These are phyloP conservation scores for Leptographium galeiforme DNA, from an alignment of 2,329 filamentous ascomycete species.

Conservation along the genomic window DNA sequence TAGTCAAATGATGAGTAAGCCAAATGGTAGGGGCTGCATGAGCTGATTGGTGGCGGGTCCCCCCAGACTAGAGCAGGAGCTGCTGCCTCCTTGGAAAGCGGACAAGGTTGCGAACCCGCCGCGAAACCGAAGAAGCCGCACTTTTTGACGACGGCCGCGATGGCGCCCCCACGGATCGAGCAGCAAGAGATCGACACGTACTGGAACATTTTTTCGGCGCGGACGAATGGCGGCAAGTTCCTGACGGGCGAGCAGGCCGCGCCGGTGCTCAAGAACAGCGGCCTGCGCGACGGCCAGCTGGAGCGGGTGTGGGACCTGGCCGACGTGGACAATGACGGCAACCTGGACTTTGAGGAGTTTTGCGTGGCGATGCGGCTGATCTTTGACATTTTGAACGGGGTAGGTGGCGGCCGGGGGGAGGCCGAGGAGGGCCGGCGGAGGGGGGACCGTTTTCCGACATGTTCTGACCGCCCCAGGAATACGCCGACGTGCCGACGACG, in stretches of 20 bases:
- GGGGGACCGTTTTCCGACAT: neutral
- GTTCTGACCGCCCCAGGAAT: conserved; percentile 46
- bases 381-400: conserved; percentile 92
- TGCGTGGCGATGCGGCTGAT: conserved; percentile 98
- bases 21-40: no score
- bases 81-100: no score
- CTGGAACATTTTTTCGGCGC: conserved; percentile 49
- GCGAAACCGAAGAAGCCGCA: neutral
- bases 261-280: conserved; percentile 50
- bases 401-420: conserved; percentile 20
- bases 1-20: no score
- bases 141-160: conserved; percentile 15
- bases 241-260: conserved; percentile 49
- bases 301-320: conserved; percentile 95
- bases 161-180: conserved; percentile 50
- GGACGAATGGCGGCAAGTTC: conserved; percentile 46
- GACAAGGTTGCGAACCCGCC: neutral
- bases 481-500: conserved; percentile 68
- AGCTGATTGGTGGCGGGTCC: no score
- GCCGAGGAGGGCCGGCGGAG: no score
- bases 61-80: neutral
- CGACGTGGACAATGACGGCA: conserved; percentile 93
- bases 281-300: conserved; percentile 60
- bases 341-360: conserved; percentile 98
- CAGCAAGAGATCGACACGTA: conserved; percentile 50